Percentiles rank a stretch among this genome's conserved stretches.
Conservation (phyloP, 2,329 filamentous ascomycete genomes). For the Monilinia fructigena region DNA sequence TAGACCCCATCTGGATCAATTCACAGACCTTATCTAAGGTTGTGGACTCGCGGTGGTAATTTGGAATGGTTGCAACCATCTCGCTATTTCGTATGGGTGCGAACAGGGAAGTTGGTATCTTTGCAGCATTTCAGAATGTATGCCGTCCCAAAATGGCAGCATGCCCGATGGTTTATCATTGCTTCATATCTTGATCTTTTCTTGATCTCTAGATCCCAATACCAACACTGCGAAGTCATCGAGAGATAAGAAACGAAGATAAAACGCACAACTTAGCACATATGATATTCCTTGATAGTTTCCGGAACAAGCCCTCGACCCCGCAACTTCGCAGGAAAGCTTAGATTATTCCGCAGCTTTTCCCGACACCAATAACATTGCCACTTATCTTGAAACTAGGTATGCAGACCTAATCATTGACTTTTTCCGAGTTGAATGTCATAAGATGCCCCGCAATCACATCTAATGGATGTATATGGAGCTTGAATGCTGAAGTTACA, state of each 20-base stretch:
- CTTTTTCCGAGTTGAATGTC: not conserved
- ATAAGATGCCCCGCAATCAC: not conserved
- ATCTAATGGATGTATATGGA: not conserved
- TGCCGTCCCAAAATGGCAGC: not conserved
- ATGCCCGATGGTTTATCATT: not conserved
- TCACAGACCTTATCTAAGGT: not conserved
- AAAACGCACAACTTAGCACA: not conserved
- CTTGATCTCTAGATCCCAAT: not conserved
- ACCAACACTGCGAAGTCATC: not conserved
- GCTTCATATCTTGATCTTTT: not conserved
- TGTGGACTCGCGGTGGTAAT: not conserved
- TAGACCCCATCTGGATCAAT: slow-evolving; percentile 3
- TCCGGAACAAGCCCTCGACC: not conserved
- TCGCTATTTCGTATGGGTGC: not conserved
- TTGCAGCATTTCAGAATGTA: not conserved
- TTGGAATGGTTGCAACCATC: not conserved
- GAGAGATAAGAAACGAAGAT: not conserved
- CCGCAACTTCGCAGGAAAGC: not conserved
- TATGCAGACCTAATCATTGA: not conserved
- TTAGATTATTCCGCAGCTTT: not conserved
- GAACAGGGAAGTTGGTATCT: not conserved
- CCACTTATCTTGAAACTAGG: not conserved
- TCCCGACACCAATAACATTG: not conserved
- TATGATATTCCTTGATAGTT: not conserved
- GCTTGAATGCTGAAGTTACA: not conserved